Evolutionary conservation across 2,329 filamentous ascomycete genomes (phyloP).

Genomic region (Zymoseptoria tritici): DNA sequence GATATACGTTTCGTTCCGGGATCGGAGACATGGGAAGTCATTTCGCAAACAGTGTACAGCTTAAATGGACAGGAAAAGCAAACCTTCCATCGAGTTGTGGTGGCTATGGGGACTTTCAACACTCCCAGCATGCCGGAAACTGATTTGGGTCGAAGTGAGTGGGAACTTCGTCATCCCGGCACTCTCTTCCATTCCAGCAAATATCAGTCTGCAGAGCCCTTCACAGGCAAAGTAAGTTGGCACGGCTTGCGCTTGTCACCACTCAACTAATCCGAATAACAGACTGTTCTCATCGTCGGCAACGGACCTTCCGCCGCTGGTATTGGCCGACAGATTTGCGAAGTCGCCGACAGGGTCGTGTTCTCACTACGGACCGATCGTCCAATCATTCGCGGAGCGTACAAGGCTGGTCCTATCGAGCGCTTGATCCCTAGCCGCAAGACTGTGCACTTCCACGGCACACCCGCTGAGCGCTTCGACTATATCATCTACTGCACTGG

Average conservation of each 20-base stretch:
- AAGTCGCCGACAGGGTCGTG: background rate
- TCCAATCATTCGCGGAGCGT: too few species aligned
- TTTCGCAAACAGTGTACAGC: too few species aligned
- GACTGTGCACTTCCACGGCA: constrained; percentile 2
- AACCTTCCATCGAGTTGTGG: constrained; percentile 5
- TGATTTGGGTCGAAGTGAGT: too few species aligned
- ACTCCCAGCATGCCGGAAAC: too few species aligned
- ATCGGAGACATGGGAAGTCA: too few species aligned
- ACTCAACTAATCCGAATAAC: background rate
- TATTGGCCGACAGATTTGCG: constrained; percentile 6
- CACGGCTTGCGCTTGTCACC: too few species aligned
- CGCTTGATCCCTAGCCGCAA: constrained; percentile 1
- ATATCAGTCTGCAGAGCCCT: background rate
- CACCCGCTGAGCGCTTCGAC: constrained; percentile 1
- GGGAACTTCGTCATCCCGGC: background rate
- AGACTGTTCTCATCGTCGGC: constrained; percentile 12
- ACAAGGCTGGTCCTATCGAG: background rate
- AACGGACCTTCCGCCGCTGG: constrained; percentile 10
- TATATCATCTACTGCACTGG: constrained; percentile 10
- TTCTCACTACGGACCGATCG: too few species aligned
- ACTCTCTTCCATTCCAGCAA: constrained; percentile 1
- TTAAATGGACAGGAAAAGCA: too few species aligned
- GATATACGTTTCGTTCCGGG: background rate
- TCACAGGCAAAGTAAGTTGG: constrained; percentile 6
- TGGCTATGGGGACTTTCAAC: constrained; percentile 8